These are phyloP conservation scores for Bassia scoparia DNA, from an alignment of 148 eudicot genomes.

Conservation along the genomic window DNA sequence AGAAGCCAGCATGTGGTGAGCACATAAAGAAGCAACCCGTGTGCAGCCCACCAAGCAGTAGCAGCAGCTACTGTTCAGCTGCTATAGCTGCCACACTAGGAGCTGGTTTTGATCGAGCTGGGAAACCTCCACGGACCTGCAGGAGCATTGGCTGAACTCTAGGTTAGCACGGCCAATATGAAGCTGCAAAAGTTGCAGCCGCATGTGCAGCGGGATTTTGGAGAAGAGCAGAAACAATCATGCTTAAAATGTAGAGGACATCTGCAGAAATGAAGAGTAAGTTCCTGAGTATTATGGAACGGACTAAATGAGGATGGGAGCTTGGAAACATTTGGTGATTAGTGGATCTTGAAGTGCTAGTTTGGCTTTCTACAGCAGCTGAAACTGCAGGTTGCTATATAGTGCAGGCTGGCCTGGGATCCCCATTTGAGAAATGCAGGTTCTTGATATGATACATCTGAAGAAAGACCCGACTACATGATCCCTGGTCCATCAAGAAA, in stretches of 20 bases:
- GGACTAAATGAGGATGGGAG: constrained; percentile 56
- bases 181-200: constrained; percentile 84
- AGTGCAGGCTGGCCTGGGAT: constrained; percentile 39
- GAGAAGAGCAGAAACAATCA: constrained; percentile 65
- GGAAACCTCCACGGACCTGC: constrained; percentile 35
- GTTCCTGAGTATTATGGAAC: constrained; percentile 46
- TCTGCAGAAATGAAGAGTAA: constrained; percentile 51
- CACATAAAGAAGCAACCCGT: constrained; percentile 69
- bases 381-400: constrained; percentile 41
- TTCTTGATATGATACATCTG: constrained; percentile 52
- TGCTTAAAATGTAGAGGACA: constrained; percentile 66
- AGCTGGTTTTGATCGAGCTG: constrained; percentile 39
- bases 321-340: constrained; percentile 41
- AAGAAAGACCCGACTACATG: constrained; percentile 38
- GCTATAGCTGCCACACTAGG: constrained; percentile 83
- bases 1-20: constrained; percentile 51
- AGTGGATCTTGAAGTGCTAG: constrained; percentile 45
- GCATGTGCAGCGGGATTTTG: constrained; percentile 94
- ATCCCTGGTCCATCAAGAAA: constrained; percentile 62
- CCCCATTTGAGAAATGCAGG: constrained; percentile 42
- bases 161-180: constrained; percentile 59
- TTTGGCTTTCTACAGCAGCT: constrained; percentile 47
- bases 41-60: constrained; percentile 97
- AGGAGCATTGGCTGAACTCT: constrained; percentile 44
- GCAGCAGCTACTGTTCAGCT: constrained; percentile 94